Conservation (phyloP, 2,329 filamentous ascomycete species). For the Diaporthe aspalathi region DNA sequence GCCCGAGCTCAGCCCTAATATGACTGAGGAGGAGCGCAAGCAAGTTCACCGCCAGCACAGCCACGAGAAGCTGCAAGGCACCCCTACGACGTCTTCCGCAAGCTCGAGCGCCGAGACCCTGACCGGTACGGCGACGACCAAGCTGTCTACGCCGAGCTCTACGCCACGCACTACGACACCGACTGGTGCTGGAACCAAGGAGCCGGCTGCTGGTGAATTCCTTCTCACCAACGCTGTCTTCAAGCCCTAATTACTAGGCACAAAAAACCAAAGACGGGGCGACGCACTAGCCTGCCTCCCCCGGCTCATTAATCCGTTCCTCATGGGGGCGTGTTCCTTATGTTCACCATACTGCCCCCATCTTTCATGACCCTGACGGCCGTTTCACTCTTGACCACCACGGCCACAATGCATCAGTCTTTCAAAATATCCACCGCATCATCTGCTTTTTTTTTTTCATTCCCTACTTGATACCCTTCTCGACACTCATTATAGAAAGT, state of each 20-base stretch:
- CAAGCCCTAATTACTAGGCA: constrained; percentile 48
- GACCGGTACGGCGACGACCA: constrained; percentile 31
- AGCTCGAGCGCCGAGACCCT: constrained; percentile 42
- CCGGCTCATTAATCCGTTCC: constrained; percentile 1
- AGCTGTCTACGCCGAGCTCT: constrained; percentile 26
- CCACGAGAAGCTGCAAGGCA: constrained; percentile 61
- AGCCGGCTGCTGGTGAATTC: constrained; percentile 48
- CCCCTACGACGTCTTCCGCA: constrained; percentile 47
- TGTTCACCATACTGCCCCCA: background rate
- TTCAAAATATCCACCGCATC: constrained; percentile 11
- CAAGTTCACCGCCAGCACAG: constrained; percentile 62
- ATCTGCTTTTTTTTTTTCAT: constrained; percentile 30
- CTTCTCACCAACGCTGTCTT: constrained; percentile 65
- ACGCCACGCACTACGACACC: constrained; percentile 40
- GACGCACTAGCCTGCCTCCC: background rate
- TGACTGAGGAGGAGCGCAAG: constrained; percentile 52
- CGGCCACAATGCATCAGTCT: background rate
- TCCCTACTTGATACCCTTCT: constrained; percentile 43
- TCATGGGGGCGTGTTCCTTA: background rate
- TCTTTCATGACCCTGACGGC: constrained; percentile 34
- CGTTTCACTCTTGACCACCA: constrained; percentile 19
- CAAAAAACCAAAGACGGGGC: background rate
- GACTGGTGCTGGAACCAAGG: constrained; percentile 46
- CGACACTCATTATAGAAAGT: constrained; percentile 40
- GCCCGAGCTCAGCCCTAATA: constrained; percentile 39